These are phyloP conservation scores for Colletotrichum tanaceti DNA, from an alignment of 2,329 filamentous ascomycete genomes.

Conservation along the genomic window DNA sequence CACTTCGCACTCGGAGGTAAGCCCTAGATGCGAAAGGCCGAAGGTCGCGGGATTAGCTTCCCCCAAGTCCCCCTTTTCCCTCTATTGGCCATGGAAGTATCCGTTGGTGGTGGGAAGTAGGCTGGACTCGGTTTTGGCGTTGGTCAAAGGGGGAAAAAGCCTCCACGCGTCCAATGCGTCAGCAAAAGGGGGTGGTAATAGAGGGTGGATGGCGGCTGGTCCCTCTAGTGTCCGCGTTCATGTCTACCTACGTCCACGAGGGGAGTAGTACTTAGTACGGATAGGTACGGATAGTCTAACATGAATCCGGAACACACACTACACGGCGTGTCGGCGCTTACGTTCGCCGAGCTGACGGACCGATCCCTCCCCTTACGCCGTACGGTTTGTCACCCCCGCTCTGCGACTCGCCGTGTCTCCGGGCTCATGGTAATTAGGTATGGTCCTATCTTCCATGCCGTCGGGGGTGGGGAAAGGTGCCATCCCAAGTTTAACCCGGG, in stretches of 20 bases:
- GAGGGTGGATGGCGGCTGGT: not conserved
- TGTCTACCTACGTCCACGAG: not conserved
- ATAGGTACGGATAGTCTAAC: no score
- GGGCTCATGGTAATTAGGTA: not conserved
- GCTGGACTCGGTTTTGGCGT: conserved; percentile 3
- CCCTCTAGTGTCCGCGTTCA: not conserved
- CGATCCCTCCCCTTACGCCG: no score
- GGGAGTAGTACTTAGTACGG: no score
- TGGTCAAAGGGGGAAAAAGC: conserved; percentile 15
- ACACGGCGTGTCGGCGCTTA: conserved; percentile 33
- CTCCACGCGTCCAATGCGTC: not conserved
- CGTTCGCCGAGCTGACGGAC: conserved; percentile 20
- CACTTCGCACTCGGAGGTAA: conserved; percentile 19
- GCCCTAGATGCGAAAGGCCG: conserved; percentile 10
- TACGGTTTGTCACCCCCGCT: no score
- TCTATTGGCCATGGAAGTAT: not conserved
- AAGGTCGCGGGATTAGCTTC: not conserved
- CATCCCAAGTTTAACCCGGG: no score
- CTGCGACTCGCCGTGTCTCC: conserved; percentile 15
- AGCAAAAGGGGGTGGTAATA: not conserved
- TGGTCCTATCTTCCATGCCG: no score
- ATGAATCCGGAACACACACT: not conserved
- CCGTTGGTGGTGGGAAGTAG: conserved; percentile 1
- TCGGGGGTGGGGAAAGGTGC: no score
- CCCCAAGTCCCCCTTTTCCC: not conserved